A percentile compares a stretch with the other conserved stretches of the same genome.
Conservation (phyloP, 176 grass and related monocot genomes). For the Canna indica region DNA sequence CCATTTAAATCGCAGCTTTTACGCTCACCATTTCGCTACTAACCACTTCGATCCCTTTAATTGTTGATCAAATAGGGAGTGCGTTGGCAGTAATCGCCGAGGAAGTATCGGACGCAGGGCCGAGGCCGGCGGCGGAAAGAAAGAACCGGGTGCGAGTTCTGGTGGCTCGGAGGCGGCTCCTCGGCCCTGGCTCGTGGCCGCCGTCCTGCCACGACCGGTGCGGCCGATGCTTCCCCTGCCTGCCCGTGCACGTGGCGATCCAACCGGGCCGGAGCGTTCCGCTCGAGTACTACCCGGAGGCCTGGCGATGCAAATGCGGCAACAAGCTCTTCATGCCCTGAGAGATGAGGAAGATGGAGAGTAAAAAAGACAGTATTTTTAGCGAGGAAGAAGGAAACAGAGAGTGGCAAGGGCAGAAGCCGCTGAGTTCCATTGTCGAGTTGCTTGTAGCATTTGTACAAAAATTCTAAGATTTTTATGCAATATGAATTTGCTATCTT, state of each 20-base stretch:
- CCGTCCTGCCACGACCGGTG: slow-evolving; percentile 51
- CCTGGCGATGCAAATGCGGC: slow-evolving; percentile 82
- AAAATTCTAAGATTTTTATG: too few relatives aligned
- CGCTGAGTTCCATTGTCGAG: too few relatives aligned
- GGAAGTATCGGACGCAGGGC: neutral
- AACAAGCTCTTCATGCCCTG: slow-evolving; percentile 77
- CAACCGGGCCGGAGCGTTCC: slow-evolving; percentile 35
- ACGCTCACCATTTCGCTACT: neutral
- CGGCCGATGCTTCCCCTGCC: slow-evolving; percentile 53
- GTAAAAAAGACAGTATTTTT: neutral
- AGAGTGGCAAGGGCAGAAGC: neutral
- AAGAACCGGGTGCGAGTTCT: neutral
- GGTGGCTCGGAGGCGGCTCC: slow-evolving; percentile 3
- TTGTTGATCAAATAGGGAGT: neutral
- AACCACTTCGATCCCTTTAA: neutral
- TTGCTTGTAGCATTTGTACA: too few relatives aligned
- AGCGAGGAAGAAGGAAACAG: neutral
- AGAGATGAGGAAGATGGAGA: neutral
- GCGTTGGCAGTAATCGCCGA: neutral
- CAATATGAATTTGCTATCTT: too few relatives aligned
- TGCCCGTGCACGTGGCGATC: slow-evolving; percentile 49
- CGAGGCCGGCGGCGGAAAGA: neutral
- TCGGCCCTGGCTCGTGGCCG: slow-evolving; percentile 42
- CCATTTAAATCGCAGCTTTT: too few relatives aligned
- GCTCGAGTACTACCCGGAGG: slow-evolving; percentile 89